Evolutionary conservation across 345 rosid genomes (phyloP), one percentile per base, ranked within the genome.

Genomic region (Turnera subulata): DNA sequence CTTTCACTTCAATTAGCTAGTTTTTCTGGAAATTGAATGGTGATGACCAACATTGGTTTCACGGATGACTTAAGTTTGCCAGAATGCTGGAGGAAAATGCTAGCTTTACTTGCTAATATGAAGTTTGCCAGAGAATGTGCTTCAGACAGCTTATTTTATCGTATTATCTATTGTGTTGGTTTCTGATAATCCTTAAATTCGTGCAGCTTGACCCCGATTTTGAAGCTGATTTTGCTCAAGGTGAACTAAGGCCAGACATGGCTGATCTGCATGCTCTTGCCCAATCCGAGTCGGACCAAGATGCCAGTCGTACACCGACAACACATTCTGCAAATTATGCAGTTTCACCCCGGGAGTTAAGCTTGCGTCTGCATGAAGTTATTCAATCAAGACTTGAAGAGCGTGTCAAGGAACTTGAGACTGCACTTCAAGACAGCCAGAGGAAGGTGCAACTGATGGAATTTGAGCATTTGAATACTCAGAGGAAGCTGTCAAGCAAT

Each of bases 261-360:
- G 54, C 73, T 62, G 43, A 64, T 23, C 53, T 55, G 46, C 76
- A 53, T 61, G 59, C 21, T 65, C 47, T 50, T 62, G 71, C 40
- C 52, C 73, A 68, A 55, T 33, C 71, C 5, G 85, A 73, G 44
- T 74, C 81, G 22, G 69, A 82, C 63, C 67, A 52, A 61, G 86
- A 82, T 67, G 75, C 78, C 38, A 84, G 85, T 70, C 79, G 84
- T 38, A 73, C 67, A 67, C 66, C 65, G 15, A 80, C 89, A 13
- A 64, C 74, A 51, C 72, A 26, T 58, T 68, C 77, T 32, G 86
- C 74, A 50, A 85, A 85, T 64, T 79, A 79, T 69, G 79, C 72
- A 20, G 89, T 88, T 66, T 88, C 94, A 12, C 91, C 96, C n/a
- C 73, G 76, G 42, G 91, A 84, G 61, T 67, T 91, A 63, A 82